Percentiles rank a stretch among this genome's conserved stretches.
Evolutionary conservation across 257 asterid genomes (phyloP).

Genomic region (Nicotiana tabacum): DNA sequence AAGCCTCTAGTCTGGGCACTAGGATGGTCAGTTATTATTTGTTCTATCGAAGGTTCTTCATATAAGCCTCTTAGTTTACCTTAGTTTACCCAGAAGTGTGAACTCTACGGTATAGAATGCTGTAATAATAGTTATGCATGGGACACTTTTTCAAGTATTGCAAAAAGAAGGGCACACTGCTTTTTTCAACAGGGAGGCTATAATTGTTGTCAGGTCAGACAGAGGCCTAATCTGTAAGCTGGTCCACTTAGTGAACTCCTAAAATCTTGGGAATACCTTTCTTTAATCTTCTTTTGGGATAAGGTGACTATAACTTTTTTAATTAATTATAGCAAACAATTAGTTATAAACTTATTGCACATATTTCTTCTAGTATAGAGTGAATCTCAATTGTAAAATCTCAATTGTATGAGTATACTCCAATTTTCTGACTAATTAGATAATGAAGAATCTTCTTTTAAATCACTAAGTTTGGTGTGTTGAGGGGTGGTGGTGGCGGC

Average conservation of each 20-base stretch:
- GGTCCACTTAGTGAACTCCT: background rate
- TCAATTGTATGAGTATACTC: background rate
- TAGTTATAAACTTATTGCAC: background rate
- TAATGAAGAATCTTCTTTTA: background rate
- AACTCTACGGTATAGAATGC: constrained; percentile 7
- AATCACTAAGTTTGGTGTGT: background rate
- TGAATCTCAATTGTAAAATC: background rate
- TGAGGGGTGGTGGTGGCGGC: background rate
- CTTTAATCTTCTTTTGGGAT: background rate
- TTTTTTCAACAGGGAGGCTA: background rate
- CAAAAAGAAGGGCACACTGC: background rate
- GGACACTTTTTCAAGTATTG: background rate
- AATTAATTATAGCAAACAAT: background rate
- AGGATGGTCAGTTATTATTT: background rate
- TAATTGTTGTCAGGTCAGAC: background rate
- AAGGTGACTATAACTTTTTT: background rate
- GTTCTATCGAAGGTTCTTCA: background rate
- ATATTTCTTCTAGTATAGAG: background rate
- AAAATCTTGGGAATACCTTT: background rate
- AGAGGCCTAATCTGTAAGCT: background rate
- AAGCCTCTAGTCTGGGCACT: background rate
- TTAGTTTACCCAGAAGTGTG: constrained; percentile 1
- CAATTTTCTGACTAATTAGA: background rate
- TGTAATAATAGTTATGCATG: background rate
- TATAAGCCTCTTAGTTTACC: constrained; percentile 4